Evolutionary conservation across 805 yeast genomes (phyloP).

Genomic region (Alloascoidea africana): DNA sequence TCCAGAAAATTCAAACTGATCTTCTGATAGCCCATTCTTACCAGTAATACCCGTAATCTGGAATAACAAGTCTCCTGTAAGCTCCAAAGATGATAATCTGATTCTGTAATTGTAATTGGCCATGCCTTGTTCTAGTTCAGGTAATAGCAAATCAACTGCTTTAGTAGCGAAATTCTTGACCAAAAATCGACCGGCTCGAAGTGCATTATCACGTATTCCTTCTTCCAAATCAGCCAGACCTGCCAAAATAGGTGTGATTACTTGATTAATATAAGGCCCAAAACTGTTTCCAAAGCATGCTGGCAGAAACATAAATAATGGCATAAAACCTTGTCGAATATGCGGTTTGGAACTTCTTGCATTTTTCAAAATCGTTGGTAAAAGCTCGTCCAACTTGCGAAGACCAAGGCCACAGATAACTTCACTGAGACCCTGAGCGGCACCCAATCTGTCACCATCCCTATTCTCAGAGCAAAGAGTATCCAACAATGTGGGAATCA

Average conservation of each 20-base stretch:
- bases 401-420: conserved; percentile 87
- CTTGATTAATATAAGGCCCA: conserved; percentile 71
- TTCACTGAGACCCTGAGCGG: conserved; percentile 94
- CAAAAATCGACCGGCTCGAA: conserved; percentile 84
- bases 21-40: conserved; percentile 28
- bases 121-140: conserved; percentile 86
- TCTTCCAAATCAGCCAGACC: conserved; percentile 89
- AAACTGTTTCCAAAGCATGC: conserved; percentile 88
- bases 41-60: conserved; percentile 86
- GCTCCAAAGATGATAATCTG: conserved; percentile 85
- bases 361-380: conserved; percentile 65
- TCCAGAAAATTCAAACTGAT: conserved; percentile 18
- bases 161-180: conserved; percentile 83
- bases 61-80: conserved; percentile 87
- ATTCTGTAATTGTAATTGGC: conserved; percentile 74
- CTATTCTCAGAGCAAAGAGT: conserved; percentile 65
- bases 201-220: conserved; percentile 72
- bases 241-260: conserved; percentile 81
- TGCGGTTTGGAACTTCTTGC: conserved; percentile 53
- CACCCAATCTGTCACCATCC: conserved; percentile 88
- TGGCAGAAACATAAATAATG: conserved; percentile 76
- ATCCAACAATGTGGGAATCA: conserved; percentile 64
- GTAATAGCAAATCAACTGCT: conserved; percentile 85
- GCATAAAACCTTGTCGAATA: conserved; percentile 87
- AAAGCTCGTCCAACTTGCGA: conserved; percentile 70